A percentile compares a stretch with the other conserved stretches of the same genome.
phyloP scores from a whole-genome alignment of 192 early-diverging fungal genomes.

The Backusella tarrabulga region DNA sequence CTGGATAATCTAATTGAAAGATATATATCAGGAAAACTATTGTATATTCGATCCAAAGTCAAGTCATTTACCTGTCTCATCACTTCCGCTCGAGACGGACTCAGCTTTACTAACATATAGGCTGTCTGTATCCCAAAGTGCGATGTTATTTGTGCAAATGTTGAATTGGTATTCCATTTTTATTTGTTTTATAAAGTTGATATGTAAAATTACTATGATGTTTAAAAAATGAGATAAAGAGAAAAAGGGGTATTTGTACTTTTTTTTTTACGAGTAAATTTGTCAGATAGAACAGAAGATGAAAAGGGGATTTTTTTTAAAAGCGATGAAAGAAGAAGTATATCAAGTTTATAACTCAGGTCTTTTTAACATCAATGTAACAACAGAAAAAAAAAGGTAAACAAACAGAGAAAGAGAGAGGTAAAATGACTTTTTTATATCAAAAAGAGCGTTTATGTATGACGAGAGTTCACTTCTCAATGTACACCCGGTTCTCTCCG shows the following conservation, averaged over 20 bases:
- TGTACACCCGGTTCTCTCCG: conserved; percentile 5
- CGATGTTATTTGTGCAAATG: neutral
- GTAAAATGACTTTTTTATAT: neutral
- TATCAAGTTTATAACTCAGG: neutral
- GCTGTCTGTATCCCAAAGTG: neutral
- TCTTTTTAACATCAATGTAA: neutral
- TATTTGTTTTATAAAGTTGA: neutral
- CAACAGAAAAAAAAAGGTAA: neutral
- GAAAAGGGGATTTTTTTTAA: neutral
- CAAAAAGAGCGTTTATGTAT: neutral
- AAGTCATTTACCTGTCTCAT: neutral
- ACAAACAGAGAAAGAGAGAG: neutral
- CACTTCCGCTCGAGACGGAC: neutral
- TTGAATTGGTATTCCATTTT: neutral
- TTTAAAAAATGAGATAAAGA: neutral
- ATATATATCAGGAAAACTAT: neutral
- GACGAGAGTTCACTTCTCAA: conserved; percentile 3
- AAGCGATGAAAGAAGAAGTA: neutral
- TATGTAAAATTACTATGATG: neutral
- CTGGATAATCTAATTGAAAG: neutral
- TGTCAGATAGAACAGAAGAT: neutral
- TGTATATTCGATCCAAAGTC: neutral
- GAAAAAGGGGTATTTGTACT: neutral
- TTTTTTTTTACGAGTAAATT: neutral
- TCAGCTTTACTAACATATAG: neutral